phyloP scores from a whole-genome alignment of 108 stramenopile species.

The Craspedostauros australis region DNA sequence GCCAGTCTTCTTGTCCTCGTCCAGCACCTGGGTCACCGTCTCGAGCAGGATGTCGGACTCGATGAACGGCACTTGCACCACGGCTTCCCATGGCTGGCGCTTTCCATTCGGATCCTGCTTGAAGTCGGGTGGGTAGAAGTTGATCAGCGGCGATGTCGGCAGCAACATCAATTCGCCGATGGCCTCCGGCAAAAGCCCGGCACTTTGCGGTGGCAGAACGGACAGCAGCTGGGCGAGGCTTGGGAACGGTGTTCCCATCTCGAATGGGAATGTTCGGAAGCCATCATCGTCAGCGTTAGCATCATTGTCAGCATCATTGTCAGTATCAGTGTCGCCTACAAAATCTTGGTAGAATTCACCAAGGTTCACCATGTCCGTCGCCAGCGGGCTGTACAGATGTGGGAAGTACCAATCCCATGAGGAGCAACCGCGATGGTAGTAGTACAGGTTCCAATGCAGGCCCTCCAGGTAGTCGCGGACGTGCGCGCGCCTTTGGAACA shows the following conservation, averaged over 20 bases:
- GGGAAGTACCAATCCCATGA: constrained; percentile 99
- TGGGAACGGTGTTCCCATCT: constrained; percentile 78
- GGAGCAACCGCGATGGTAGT: constrained; percentile 94
- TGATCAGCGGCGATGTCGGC: constrained; percentile 76
- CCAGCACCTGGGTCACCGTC: constrained; percentile 61
- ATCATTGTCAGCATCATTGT: too few species aligned
- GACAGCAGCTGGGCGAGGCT: constrained; percentile 93
- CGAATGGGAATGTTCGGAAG: constrained; percentile 59
- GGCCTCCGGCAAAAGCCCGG: constrained; percentile 77
- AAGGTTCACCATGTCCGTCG: constrained; percentile 91
- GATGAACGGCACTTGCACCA: constrained; percentile 97
- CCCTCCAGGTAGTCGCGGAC: constrained; percentile 88
- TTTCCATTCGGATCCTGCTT: constrained; percentile 81
- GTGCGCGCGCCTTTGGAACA: constrained; percentile 60
- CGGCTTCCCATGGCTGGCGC: constrained; percentile 93
- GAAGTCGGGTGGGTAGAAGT: constrained; percentile 87
- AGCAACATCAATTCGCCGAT: constrained; percentile 89
- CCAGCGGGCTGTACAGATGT: constrained; percentile 88
- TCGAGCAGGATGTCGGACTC: constrained; percentile 74
- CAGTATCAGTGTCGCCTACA: constrained; percentile 24
- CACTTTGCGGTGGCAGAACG: constrained; percentile 92
- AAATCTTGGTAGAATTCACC: constrained; percentile 66
- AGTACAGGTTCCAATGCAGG: constrained; percentile 90
- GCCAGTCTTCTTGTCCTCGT: constrained; percentile 43
- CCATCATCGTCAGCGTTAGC: constrained; percentile 61